phyloP scores from a whole-genome alignment of 2,329 filamentous ascomycete genomes.

The Fusarium anguioides region DNA sequence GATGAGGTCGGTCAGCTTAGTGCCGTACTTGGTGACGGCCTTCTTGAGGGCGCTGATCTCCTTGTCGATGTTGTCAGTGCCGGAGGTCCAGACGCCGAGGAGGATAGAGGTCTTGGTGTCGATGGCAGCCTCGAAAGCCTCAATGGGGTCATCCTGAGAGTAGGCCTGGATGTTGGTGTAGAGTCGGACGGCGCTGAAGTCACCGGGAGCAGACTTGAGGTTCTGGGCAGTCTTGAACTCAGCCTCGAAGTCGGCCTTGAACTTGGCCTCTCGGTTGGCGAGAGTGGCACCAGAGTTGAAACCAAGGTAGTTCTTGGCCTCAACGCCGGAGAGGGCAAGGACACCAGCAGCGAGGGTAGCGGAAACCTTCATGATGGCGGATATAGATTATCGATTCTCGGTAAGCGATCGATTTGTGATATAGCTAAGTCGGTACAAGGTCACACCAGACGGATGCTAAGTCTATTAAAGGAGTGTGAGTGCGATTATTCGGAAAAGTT shows the following conservation, averaged over 20 bases:
- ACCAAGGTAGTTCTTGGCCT: slow-evolving; percentile 62
- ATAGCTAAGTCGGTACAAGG: slow-evolving; percentile 21
- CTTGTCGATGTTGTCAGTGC: slow-evolving; percentile 64
- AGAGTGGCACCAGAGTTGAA: slow-evolving; percentile 64
- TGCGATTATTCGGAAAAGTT: slow-evolving; percentile 28
- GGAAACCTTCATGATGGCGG: slow-evolving; percentile 57
- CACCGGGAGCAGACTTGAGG: slow-evolving; percentile 57
- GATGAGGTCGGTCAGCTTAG: slow-evolving; percentile 65
- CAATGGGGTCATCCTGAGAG: slow-evolving; percentile 78
- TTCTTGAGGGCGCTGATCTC: slow-evolving; percentile 70
- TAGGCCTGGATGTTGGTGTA: slow-evolving; percentile 76
- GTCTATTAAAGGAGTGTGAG: slow-evolving; percentile 36
- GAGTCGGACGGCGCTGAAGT: slow-evolving; percentile 69
- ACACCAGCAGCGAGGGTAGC: slow-evolving; percentile 52
- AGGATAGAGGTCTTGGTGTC: slow-evolving; percentile 70
- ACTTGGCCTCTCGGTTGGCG: slow-evolving; percentile 62
- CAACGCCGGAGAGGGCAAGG: slow-evolving; percentile 52
- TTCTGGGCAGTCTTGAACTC: slow-evolving; percentile 58
- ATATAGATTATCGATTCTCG: slow-evolving; percentile 23
- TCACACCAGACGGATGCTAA: slow-evolving; percentile 24
- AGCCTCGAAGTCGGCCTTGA: slow-evolving; percentile 60
- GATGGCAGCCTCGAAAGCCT: slow-evolving; percentile 80
- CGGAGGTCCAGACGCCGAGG: slow-evolving; percentile 72
- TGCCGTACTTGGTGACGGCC: slow-evolving; percentile 65
- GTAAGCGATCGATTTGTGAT: slow-evolving; percentile 22